Conservation (phyloP, 768 basidiomycete genomes). For the Podaxis sp. region DNA sequence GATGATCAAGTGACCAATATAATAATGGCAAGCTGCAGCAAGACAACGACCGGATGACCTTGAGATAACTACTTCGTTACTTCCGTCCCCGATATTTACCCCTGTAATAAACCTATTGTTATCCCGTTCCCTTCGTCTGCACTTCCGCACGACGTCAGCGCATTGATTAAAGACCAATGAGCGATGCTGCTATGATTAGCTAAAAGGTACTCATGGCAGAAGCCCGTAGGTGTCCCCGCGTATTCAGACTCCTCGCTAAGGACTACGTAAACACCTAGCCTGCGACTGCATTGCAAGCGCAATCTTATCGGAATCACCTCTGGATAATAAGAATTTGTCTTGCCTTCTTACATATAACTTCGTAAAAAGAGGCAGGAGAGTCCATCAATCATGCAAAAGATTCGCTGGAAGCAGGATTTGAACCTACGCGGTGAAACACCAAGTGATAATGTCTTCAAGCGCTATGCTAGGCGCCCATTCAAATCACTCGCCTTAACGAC, state of each 20-base stretch:
- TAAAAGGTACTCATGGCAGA: not conserved
- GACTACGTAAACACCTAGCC: not conserved
- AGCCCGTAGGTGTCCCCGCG: not conserved
- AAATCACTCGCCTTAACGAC: conserved; percentile 94
- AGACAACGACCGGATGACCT: not conserved
- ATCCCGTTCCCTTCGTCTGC: not conserved
- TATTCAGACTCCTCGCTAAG: not conserved
- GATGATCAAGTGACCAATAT: not conserved
- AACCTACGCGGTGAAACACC: conserved; percentile 88
- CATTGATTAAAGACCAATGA: not conserved
- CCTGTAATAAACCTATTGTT: not conserved
- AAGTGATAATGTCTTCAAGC: conserved; percentile 55
- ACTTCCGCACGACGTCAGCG: not conserved
- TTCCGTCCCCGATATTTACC: not conserved
- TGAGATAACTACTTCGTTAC: not conserved
- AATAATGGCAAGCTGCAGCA: not conserved
- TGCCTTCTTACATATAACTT: not conserved
- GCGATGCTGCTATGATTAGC: not conserved
- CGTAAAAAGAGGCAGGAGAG: not conserved
- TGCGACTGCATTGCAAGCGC: not conserved
- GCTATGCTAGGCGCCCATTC: conserved; percentile 37
- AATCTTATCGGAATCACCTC: not conserved
- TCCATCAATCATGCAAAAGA: conserved; percentile 30
- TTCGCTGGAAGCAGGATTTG: conserved; percentile 89
- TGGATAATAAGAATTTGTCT: not conserved